Conservation (phyloP, 768 basidiomycete species). For the Cystobasidium tubakii region DNA sequence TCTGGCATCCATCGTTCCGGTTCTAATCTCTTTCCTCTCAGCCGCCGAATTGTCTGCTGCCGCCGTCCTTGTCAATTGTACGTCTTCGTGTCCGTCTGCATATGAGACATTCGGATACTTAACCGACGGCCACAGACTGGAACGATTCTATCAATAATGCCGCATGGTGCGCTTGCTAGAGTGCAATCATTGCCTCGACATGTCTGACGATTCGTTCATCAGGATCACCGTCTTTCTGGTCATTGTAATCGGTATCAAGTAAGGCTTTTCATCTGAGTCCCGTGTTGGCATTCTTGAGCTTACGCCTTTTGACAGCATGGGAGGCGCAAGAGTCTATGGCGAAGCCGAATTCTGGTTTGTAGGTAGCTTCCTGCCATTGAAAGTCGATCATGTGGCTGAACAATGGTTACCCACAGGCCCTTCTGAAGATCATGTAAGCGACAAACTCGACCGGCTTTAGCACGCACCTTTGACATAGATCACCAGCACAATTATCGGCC, state of each 20-base stretch:
- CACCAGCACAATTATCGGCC: conserved; percentile 36
- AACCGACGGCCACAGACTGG: conserved; percentile 53
- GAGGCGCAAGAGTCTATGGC: conserved; percentile 38
- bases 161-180: conserved; percentile 47
- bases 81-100: too few relatives aligned
- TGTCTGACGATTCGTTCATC: conserved; percentile 41
- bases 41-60: conserved; percentile 70
- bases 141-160: conserved; percentile 51
- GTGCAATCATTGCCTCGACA: conserved; percentile 47
- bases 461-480: conserved; percentile 40
- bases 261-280: conserved; percentile 54
- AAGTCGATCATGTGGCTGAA: background rate
- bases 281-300: conserved; percentile 40
- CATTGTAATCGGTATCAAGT: conserved; percentile 50
- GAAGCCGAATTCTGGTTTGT: conserved; percentile 57
- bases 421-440: conserved; percentile 34
- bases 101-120: background rate
- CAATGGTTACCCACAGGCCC: conserved; percentile 39
- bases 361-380: background rate
- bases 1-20: too few relatives aligned
- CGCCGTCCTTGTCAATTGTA: conserved; percentile 59
- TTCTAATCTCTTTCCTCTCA: background rate
- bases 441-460: background rate
- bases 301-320: conserved; percentile 18
- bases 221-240: conserved; percentile 49